These are phyloP conservation scores for sweet orange (Citrus sinensis) DNA, from an alignment of 345 rosid species.

Conservation along the genomic window DVS_A1.0 CM039165.1:38941501-38942000, in stretches of 20 bases:
- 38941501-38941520: slow-evolving; percentile 11
- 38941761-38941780: not conserved
- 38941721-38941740: not conserved
- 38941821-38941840: slow-evolving; percentile 66
- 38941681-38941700: not conserved
- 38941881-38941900: not conserved
- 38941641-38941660: slow-evolving; percentile 83
- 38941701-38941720: slow-evolving; percentile 10
- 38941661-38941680: slow-evolving; percentile 22
- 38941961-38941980: no score
- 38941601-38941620: not conserved
- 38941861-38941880: not conserved
- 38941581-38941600: not conserved
- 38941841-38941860: slow-evolving; percentile 26
- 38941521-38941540: slow-evolving; percentile 79
- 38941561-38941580: slow-evolving; percentile 36
- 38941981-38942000: no score
- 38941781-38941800: slow-evolving; percentile 50
- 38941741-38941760: not conserved
- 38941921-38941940: not conserved
- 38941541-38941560: slow-evolving; percentile 68
- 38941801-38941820: slow-evolving; percentile 86
- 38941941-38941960: not conserved
- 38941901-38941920: not conserved
- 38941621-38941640: slow-evolving; percentile 63